Conservation (phyloP, 1,284 basidiomycete genomes). For the Coniophora puteana region DNA sequence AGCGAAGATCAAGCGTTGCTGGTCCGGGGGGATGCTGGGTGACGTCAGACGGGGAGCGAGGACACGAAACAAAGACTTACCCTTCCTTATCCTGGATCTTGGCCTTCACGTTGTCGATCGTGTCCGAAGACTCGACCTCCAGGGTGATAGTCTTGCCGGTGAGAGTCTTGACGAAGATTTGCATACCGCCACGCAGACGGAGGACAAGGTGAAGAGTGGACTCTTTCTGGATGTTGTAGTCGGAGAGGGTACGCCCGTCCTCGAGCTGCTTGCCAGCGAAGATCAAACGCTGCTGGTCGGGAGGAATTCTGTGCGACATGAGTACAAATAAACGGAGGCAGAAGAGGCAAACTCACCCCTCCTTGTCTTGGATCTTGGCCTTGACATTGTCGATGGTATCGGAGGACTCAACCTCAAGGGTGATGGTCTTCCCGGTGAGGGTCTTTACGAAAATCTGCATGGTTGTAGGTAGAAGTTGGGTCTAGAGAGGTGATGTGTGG, state of each 20-base stretch:
- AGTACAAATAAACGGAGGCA: not conserved
- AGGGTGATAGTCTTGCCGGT: constrained; percentile 96
- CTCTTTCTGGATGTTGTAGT: constrained; percentile 81
- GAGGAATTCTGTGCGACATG: constrained; percentile 51
- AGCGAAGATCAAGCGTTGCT: constrained; percentile 80
- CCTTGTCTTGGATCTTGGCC: constrained; percentile 78
- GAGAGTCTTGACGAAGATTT: constrained; percentile 85
- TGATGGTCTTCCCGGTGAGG: constrained; percentile 88
- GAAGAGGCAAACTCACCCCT: constrained; percentile 43
- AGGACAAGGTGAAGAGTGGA: constrained; percentile 83
- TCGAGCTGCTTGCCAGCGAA: constrained; percentile 89
- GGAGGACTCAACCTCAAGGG: constrained; percentile 81
- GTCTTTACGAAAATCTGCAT: constrained; percentile 89
- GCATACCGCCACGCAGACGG: constrained; percentile 87
- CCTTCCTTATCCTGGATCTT: constrained; percentile 86
- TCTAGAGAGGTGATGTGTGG: constrained; percentile 55
- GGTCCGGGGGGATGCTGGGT: constrained; percentile 64
- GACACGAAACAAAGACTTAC: constrained; percentile 27
- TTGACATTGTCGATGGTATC: constrained; percentile 85
- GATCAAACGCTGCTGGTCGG: constrained; percentile 83
- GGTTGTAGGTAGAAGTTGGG: constrained; percentile 1
- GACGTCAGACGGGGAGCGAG: not conserved
- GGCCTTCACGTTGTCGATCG: constrained; percentile 85
- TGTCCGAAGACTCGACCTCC: constrained; percentile 88
- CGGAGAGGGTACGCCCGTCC: constrained; percentile 77